Base-by-base conservation (phyloP, 768 basidiomycete species). In the Mycena belliarum region DNA sequence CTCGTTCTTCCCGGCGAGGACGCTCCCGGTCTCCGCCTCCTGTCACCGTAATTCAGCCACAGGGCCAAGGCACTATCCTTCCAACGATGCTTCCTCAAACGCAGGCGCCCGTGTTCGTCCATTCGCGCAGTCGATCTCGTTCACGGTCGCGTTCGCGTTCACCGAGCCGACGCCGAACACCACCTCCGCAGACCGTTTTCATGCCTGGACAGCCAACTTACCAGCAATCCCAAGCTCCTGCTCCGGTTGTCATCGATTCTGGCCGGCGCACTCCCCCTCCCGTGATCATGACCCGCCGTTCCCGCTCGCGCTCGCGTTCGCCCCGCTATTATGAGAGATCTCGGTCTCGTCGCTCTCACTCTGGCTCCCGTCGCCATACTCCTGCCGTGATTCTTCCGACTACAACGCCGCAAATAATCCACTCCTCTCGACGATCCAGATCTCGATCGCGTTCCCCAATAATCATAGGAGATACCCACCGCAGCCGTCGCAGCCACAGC, bases 391-490 rank as follows among this genome's bases (percentile, higher is more conserved):
- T 60, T n/a, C 45, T 46, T 33, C 52, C 29, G 4, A 53, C 57
- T 16, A 21, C 20, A 21, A 38, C 25, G 28, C 47, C 50, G 23
- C 44, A 32, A 8, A 29, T 51, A 33, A 50, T 46, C 18, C 26
- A 58, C 28, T 55, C 53, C 4, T 66, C 65, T 33, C 57, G 64
- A n/a, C 40, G 47, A 42, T 42, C 53, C 26, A 37, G 47, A 41
- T 68, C 72, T 5, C 64, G 62, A 18, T 66, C 63, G 20, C 65
- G 49, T 18, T 52, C 56, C 18, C 52, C 49, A 53, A 63, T 24
- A 55, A 43, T 53, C 15, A 16, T 50, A 1, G 41, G 25, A 5
- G 26, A 41, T 14, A 38, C 46, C 4, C 33, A 35, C 25, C 47
- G 37, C 12, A 47, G 50, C 29, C 50, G 11, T 37, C 44, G 57